Evolutionary conservation across 306 rosid species (phyloP).

Genomic region (Pyrus communis): DNA sequence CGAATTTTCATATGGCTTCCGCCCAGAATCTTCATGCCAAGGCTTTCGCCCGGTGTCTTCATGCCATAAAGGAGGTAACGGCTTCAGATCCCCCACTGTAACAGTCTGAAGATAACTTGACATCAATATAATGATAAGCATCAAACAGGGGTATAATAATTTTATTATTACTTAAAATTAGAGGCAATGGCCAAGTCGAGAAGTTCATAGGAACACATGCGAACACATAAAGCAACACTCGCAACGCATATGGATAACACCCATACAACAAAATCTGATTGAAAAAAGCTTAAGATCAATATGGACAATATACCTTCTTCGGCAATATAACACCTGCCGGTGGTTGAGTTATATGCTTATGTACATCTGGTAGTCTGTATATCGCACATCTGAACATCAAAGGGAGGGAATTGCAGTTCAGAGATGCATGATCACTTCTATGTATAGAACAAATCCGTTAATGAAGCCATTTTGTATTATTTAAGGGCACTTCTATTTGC

Average conservation of each 20-base stretch:
- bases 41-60: conserved; percentile 68
- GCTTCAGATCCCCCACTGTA: conserved; percentile 54
- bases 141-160: neutral
- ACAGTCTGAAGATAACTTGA: conserved; percentile 40
- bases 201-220: neutral
- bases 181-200: neutral
- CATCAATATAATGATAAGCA: neutral
- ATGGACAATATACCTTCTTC: conserved; percentile 45
- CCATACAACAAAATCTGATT: neutral
- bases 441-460: neutral
- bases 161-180: neutral
- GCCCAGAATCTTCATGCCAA: neutral
- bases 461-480: neutral
- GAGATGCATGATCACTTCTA: neutral
- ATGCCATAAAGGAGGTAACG: conserved; percentile 83
- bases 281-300: neutral
- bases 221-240: neutral
- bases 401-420: neutral
- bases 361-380: conserved; percentile 69
- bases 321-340: conserved; percentile 73
- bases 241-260: neutral
- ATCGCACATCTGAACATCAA: conserved; percentile 64
- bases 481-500: neutral
- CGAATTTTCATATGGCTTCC: conserved; percentile 21
- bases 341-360: conserved; percentile 63